These are phyloP conservation scores for Pythium insidiosum DNA, from an alignment of 352 stramenopile species.

Conservation along the genomic window DNA sequence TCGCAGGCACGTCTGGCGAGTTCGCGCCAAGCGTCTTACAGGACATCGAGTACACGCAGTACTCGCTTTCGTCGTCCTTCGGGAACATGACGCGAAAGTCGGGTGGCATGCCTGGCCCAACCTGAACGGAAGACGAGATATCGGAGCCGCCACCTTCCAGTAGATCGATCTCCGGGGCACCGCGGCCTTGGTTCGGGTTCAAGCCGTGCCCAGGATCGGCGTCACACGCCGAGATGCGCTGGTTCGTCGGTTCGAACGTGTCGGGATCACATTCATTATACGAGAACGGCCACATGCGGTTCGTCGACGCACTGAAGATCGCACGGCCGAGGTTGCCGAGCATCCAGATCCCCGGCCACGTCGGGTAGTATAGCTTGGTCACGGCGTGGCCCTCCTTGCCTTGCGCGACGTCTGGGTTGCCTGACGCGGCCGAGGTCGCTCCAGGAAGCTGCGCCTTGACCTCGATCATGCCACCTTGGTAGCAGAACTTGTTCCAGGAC, in stretches of 20 bases:
- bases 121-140: slow-evolving; percentile 89
- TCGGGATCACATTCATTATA: slow-evolving; percentile 88
- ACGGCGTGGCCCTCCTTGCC: not conserved
- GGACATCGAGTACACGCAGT: slow-evolving; percentile 30
- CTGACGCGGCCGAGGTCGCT: slow-evolving; percentile 32
- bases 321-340: slow-evolving; percentile 94
- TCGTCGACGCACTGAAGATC: slow-evolving; percentile 92
- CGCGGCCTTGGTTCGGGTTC: slow-evolving; percentile 83
- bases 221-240: slow-evolving; percentile 88
- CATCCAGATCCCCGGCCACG: slow-evolving; percentile 94
- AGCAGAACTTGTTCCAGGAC: slow-evolving; percentile 96
- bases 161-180: slow-evolving; percentile 94
- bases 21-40: slow-evolving; percentile 45
- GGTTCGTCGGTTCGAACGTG: slow-evolving; percentile 53
- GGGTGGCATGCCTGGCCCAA: slow-evolving; percentile 59
- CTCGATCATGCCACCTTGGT: slow-evolving; percentile 91
- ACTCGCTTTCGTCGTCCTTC: slow-evolving; percentile 1
- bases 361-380: slow-evolving; percentile 49
- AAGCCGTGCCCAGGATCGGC: slow-evolving; percentile 86
- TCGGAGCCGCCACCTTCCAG: slow-evolving; percentile 81
- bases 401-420: slow-evolving; percentile 18
- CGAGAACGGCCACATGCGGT: slow-evolving; percentile 94
- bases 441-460: slow-evolving; percentile 82
- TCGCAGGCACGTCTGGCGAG: slow-evolving; percentile 24
- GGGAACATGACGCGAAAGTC: slow-evolving; percentile 34